Percentiles rank a stretch among this genome's conserved stretches.
Evolutionary conservation across 306 rosid genomes (phyloP).

Genomic region (Cicer chorassanicum): DNA sequence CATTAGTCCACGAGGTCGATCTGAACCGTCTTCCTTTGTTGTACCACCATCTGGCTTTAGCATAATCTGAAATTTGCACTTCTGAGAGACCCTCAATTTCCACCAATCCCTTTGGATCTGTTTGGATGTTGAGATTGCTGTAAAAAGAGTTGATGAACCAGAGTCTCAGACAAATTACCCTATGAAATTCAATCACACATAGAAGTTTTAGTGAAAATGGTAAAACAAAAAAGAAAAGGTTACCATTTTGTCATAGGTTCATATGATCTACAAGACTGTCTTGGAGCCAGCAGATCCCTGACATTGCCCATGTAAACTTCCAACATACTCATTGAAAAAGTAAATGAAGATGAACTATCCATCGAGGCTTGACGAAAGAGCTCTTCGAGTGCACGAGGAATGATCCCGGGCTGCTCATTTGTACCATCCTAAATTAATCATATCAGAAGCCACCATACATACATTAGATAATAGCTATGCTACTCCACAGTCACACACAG

Average conservation of each 20-base stretch:
- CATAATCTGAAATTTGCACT: conserved; percentile 71
- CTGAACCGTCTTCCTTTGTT: conserved; percentile 77
- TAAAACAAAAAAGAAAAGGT: not conserved
- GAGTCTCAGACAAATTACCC: conserved; percentile 17
- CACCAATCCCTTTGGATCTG: conserved; percentile 79
- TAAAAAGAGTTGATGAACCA: conserved; percentile 33
- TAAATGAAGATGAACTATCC: conserved; percentile 54
- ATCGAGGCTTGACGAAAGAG: conserved; percentile 69
- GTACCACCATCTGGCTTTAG: conserved; percentile 91
- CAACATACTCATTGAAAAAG: conserved; percentile 91
- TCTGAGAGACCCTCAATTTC: conserved; percentile 94
- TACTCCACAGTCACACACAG: not conserved
- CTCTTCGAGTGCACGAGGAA: conserved; percentile 79
- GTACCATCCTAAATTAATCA: conserved; percentile 75
- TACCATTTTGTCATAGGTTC: conserved; percentile 72
- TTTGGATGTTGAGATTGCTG: conserved; percentile 96
- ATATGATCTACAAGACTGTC: conserved; percentile 56
- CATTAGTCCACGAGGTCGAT: conserved; percentile 93
- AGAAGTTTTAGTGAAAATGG: not conserved
- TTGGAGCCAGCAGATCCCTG: conserved; percentile 78
- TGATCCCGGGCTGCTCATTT: conserved; percentile 73
- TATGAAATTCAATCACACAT: conserved; percentile 5
- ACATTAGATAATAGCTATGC: conserved; percentile 3
- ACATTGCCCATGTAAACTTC: conserved; percentile 96
- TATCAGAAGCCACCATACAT: conserved; percentile 15